A percentile compares a stretch with the other conserved stretches of the same genome.
These are phyloP conservation scores for Ophiostoma sp. DNA, from an alignment of 2,329 filamentous ascomycete species.

Conservation along the genomic window DNA sequence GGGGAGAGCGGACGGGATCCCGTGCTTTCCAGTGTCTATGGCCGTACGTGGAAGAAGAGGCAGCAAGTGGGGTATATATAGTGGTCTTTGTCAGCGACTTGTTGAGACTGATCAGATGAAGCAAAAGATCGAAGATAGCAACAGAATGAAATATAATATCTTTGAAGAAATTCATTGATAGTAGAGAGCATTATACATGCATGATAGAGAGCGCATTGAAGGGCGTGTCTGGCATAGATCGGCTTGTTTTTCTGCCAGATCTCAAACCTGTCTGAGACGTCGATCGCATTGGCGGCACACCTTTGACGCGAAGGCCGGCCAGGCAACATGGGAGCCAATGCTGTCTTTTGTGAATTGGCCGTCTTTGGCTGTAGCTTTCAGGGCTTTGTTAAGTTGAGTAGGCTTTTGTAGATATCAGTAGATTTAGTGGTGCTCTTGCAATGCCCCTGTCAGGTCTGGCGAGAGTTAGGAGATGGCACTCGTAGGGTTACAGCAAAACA, in stretches of 20 bases:
- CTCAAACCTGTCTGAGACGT: conserved; percentile 16
- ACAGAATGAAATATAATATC: no score
- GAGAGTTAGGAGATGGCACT: no score
- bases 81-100: background rate
- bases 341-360: background rate
- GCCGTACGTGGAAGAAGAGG: background rate
- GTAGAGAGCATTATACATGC: background rate
- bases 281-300: background rate
- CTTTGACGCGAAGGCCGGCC: no score
- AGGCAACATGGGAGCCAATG: no score
- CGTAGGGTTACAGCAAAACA: no score
- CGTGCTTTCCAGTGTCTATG: conserved; percentile 1
- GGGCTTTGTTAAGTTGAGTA: no score
- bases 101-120: background rate
- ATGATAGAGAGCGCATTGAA: background rate
- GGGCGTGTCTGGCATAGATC: background rate
- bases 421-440: no score
- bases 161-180: background rate
- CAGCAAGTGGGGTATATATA: background rate
- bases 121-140: no score
- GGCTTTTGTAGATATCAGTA: no score
- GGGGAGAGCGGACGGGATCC: background rate
- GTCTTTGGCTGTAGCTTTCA: background rate
- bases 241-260: background rate
- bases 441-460: no score